Evolutionary conservation across 257 asterid genomes (phyloP), one percentile per base, ranked within the genome.

Genomic region (Capsicum pubescens): DNA sequence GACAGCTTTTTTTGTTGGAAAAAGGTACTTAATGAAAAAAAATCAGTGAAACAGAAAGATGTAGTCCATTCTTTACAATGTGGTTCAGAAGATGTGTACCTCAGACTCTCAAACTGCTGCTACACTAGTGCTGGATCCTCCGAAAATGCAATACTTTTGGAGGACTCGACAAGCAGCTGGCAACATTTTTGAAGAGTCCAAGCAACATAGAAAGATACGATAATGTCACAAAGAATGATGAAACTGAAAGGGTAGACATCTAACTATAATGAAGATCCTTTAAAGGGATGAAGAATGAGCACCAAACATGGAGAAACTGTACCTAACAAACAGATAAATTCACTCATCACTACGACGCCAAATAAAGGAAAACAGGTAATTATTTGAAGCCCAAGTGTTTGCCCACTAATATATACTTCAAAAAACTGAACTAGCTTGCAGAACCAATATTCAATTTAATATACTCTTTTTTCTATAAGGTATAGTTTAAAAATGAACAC

Each of bases 371-470:
- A 72, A 46, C 59, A 74, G 80, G 80, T 19, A 13, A 50, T 39
- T 44, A 15, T 44, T 72, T 72, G 59, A 68, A 36, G 50, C 54
- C 77, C 0, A 39, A 68, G 77, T 72, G 80, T 48, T 48, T 72
- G 58, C 80, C 6, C 80, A 72, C 80, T 19, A 48, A n/a, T 32
- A 72, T 72, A 42, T 19, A 69, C 44, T 71, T 71, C 58, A 69
- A 69, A 9, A 42, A 69, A 69, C 79, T 11, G 36, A 32, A 52
- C 26, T 52, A 32, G 26, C 48, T 76, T 21, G 26, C 42, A 26
- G 14, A 74, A 52, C 8, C 15, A 19, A 76, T 13, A 21, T 74
- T 66, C 13, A 55, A 55, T 55, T 55, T 68, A 68, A 36, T 36
- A 36, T 36, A 14, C 74, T 68, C 0, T 36, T 68, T 68, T 36